Percentiles rank a stretch among this genome's conserved stretches.
Evolutionary conservation across 2,329 filamentous ascomycete genomes (phyloP).

Genomic region (Beauveria sp.): DNA sequence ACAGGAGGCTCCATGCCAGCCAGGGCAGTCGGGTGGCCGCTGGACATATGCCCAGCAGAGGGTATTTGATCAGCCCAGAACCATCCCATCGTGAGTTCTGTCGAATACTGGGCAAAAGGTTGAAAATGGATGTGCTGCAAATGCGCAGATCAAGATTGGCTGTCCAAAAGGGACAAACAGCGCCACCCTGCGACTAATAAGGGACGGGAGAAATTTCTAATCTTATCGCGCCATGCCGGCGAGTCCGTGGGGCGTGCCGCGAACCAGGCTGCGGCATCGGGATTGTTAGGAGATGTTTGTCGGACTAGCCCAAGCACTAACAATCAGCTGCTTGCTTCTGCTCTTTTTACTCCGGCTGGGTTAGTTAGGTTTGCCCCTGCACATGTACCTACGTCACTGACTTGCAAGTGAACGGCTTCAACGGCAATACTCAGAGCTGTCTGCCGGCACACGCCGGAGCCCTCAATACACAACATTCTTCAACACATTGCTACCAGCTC

Average conservation of each 20-base stretch:
- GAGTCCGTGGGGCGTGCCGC: conserved; percentile 6
- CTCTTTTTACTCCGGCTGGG: neutral
- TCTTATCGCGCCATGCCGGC: conserved; percentile 13
- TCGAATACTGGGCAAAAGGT: neutral
- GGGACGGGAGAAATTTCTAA: conserved; percentile 13
- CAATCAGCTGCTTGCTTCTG: neutral
- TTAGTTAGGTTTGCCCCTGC: neutral
- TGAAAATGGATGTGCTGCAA: neutral
- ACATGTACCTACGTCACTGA: neutral
- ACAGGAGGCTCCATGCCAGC: conserved; percentile 27
- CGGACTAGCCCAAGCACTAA: neutral
- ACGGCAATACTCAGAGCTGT: neutral
- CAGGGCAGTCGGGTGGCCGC: conserved; percentile 24
- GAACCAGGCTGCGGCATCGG: neutral
- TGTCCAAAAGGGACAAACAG: neutral
- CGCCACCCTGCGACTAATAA: neutral
- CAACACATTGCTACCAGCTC: neutral
- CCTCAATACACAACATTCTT: neutral
- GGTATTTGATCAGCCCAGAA: conserved; percentile 51
- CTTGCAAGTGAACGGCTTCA: neutral
- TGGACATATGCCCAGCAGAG: conserved; percentile 25
- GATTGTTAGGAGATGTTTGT: neutral
- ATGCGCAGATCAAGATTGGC: conserved; percentile 9
- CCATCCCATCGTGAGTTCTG: conserved; percentile 46
- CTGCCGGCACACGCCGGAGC: conserved; percentile 6